These are phyloP conservation scores for Diaporthe velutina DNA, from an alignment of 2,329 filamentous ascomycete species.

Conservation along the genomic window DNA sequence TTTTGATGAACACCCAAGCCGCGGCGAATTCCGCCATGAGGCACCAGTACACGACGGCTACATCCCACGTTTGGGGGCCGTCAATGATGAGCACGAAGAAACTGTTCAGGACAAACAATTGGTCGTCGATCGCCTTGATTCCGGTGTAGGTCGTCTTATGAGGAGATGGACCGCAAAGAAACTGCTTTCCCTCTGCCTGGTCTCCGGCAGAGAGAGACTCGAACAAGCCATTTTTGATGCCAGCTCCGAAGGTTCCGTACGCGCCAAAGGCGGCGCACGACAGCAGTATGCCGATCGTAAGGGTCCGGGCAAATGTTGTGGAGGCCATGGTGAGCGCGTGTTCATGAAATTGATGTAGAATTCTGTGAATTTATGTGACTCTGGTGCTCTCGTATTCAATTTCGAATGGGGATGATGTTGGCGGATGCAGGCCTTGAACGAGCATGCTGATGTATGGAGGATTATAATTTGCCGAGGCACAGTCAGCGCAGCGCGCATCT, in stretches of 20 bases:
- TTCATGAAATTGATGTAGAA: neutral
- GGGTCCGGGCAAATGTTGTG: neutral
- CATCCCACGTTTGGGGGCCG: slow-evolving; percentile 37
- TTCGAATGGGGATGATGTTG: too few species aligned
- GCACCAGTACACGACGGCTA: slow-evolving; percentile 37
- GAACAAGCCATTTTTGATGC: slow-evolving; percentile 26
- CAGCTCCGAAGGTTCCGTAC: slow-evolving; percentile 33
- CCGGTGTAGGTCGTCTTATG: slow-evolving; percentile 38
- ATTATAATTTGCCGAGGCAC: neutral
- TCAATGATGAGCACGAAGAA: slow-evolving; percentile 41
- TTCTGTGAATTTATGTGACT: too few species aligned
- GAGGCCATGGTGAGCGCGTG: neutral
- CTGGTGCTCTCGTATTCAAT: neutral
- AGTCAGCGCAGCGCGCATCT: neutral
- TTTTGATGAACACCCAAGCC: slow-evolving; percentile 39
- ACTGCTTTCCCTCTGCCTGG: slow-evolving; percentile 24
- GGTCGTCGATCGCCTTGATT: slow-evolving; percentile 34
- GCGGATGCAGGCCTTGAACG: too few species aligned
- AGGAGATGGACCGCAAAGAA: slow-evolving; percentile 34
- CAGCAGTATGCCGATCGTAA: slow-evolving; percentile 23
- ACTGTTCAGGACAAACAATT: slow-evolving; percentile 16
- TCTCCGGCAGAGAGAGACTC: slow-evolving; percentile 8
- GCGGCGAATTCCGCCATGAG: slow-evolving; percentile 40
- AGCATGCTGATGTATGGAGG: neutral
- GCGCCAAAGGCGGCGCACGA: slow-evolving; percentile 36